Evolutionary conservation across 106 monocot species (phyloP).

Genomic region (Xerophyta viscosa): DNA sequence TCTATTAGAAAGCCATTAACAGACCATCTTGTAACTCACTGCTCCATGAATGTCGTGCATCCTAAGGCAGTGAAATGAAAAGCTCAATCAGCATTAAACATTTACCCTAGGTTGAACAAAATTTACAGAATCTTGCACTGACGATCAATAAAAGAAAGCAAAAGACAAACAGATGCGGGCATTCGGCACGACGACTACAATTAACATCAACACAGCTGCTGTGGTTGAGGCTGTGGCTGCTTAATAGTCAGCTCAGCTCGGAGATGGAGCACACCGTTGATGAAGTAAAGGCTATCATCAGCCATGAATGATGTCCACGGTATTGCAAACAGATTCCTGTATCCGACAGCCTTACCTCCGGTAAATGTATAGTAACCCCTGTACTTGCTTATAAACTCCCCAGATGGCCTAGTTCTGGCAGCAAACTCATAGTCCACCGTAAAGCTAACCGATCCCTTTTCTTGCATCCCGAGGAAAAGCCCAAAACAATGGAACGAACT

Average conservation of each 20-base stretch:
- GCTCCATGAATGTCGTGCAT: no score
- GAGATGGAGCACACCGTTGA: slow-evolving; percentile 51
- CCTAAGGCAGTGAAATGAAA: no score
- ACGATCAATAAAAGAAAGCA: no score
- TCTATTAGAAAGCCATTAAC: no score
- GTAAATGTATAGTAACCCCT: slow-evolving; percentile 65
- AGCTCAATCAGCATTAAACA: no score
- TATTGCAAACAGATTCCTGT: slow-evolving; percentile 53
- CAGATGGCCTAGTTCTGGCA: slow-evolving; percentile 37
- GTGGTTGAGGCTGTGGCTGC: slow-evolving; percentile 27
- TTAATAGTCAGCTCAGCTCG: slow-evolving; percentile 65
- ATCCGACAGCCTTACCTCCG: slow-evolving; percentile 67
- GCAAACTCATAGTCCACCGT: slow-evolving; percentile 67
- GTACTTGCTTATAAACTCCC: slow-evolving; percentile 67
- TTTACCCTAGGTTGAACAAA: no score
- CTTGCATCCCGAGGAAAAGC: slow-evolving; percentile 66
- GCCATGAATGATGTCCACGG: slow-evolving; percentile 64
- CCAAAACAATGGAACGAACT: slow-evolving; percentile 63
- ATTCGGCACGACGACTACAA: no score
- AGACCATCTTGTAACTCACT: no score
- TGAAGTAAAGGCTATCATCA: slow-evolving; percentile 65
- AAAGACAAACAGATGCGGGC: no score
- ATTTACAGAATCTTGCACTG: no score
- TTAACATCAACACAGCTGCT: slow-evolving; percentile 2
- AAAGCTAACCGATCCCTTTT: slow-evolving; percentile 56